Percentiles rank a stretch among this genome's conserved stretches.
Conservation (phyloP, 2,329 filamentous ascomycete species). For the Arthrobotrys iridis region DNA sequence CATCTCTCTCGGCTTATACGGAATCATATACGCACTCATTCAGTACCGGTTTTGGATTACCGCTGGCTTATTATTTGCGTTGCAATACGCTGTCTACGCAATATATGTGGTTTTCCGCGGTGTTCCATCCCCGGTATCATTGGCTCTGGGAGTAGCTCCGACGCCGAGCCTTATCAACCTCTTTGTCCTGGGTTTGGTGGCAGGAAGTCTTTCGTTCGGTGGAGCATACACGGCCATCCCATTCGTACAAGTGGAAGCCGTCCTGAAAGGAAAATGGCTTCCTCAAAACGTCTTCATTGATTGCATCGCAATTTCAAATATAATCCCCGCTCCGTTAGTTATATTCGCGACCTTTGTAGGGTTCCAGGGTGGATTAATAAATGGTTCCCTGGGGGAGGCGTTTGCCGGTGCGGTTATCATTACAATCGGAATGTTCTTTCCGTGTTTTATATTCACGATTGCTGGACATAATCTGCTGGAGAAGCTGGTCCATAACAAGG, state of each 20-base stretch:
- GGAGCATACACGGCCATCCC: slow-evolving; percentile 61
- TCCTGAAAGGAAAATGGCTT: slow-evolving; percentile 60
- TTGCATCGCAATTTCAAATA: slow-evolving; percentile 56
- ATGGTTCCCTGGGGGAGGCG: slow-evolving; percentile 58
- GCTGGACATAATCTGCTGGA: slow-evolving; percentile 59
- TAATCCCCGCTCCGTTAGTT: slow-evolving; percentile 60
- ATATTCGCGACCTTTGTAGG: slow-evolving; percentile 61
- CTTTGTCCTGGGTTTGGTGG: slow-evolving; percentile 59
- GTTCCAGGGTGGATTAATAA: slow-evolving; percentile 59
- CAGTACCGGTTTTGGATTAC: slow-evolving; percentile 56
- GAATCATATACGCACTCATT: slow-evolving; percentile 57
- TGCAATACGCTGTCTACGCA: slow-evolving; percentile 59
- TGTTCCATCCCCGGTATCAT: slow-evolving; percentile 59
- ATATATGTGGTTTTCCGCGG: slow-evolving; percentile 60
- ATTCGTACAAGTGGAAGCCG: slow-evolving; percentile 61
- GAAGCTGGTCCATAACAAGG: slow-evolving; percentile 60
- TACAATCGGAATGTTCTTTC: slow-evolving; percentile 61
- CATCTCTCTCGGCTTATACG: slow-evolving; percentile 59
- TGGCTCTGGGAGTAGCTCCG: slow-evolving; percentile 59
- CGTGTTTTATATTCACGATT: slow-evolving; percentile 60
- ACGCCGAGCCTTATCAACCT: slow-evolving; percentile 59
- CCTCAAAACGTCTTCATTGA: slow-evolving; percentile 61
- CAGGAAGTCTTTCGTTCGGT: slow-evolving; percentile 60
- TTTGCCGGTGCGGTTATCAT: slow-evolving; percentile 60
- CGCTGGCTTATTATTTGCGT: slow-evolving; percentile 56